Evolutionary conservation across 108 stramenopile species (phyloP).

Genomic region (Thalassiosira profunda): DNA sequence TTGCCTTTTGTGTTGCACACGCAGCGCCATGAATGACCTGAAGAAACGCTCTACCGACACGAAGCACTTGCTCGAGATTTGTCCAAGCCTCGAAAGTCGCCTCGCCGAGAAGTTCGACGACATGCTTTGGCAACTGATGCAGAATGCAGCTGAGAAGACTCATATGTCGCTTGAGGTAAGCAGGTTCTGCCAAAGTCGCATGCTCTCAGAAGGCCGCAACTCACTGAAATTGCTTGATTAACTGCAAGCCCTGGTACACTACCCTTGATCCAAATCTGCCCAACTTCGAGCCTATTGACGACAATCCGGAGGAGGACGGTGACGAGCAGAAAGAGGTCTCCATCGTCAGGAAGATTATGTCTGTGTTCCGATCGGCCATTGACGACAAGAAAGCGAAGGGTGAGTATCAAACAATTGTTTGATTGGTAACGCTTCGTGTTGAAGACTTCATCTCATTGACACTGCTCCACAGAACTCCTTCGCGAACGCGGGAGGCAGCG

Average conservation of each 20-base stretch:
- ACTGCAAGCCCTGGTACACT: conserved; percentile 71
- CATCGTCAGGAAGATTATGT: conserved; percentile 1
- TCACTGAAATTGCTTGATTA: too few species aligned
- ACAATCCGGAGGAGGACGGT: background rate
- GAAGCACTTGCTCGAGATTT: conserved; percentile 41
- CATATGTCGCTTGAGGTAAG: conserved; percentile 63
- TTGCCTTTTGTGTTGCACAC: background rate
- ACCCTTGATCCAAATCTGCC: conserved; percentile 64
- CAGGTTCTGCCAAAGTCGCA: too few species aligned
- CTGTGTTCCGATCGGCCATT: background rate
- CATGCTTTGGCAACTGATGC: conserved; percentile 68
- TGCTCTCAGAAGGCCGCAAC: too few species aligned
- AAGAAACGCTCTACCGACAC: conserved; percentile 46
- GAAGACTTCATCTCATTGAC: background rate
- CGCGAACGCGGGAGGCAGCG: conserved; percentile 31
- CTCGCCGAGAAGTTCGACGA: conserved; percentile 58
- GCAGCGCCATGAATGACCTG: conserved; percentile 48
- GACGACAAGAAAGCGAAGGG: conserved; percentile 20
- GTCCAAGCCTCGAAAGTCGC: conserved; percentile 46
- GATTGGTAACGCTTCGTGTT: background rate
- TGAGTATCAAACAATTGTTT: too few species aligned
- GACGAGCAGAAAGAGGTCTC: conserved; percentile 18
- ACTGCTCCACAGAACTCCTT: conserved; percentile 48
- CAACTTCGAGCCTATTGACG: conserved; percentile 47
- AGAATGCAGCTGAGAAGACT: conserved; percentile 45